Percentiles rank a stretch among this genome's conserved stretches.
Conservation (phyloP, 2,329 filamentous ascomycete species). For the Tolypocladium cylindrosporum region DNA sequence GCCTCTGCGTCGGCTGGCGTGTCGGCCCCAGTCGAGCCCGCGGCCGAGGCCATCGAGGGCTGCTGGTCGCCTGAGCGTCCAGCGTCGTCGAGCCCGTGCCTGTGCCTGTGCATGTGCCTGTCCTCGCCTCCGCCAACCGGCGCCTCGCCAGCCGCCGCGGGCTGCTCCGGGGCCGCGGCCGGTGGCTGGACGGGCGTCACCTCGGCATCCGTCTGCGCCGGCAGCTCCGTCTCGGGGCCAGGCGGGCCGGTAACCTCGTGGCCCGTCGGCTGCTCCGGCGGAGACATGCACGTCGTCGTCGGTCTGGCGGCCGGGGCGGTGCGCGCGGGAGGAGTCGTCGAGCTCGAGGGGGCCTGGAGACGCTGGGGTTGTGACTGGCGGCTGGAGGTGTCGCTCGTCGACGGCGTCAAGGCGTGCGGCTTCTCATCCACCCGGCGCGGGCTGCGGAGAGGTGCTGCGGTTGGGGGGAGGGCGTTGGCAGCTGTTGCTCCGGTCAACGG, state of each 20-base stretch:
- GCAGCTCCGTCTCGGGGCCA: neutral
- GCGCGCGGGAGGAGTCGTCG: neutral
- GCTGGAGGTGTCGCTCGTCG: neutral
- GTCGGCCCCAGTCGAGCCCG: neutral
- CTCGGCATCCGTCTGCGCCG: neutral
- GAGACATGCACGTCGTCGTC: slow-evolving; percentile 23
- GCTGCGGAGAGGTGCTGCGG: neutral
- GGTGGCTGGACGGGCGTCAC: neutral
- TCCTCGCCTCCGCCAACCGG: neutral
- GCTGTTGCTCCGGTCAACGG: neutral
- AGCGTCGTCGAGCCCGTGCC: neutral
- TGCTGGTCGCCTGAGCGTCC: neutral
- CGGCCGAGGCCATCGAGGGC: neutral
- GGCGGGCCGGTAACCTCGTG: slow-evolving; percentile 8
- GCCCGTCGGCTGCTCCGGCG: slow-evolving; percentile 19
- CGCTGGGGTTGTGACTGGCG: neutral
- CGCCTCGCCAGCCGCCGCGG: neutral
- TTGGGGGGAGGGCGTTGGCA: neutral
- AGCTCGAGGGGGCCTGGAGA: neutral
- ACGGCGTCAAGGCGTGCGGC: neutral
- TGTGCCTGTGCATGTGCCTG: neutral
- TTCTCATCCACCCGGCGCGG: neutral
- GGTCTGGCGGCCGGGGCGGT: neutral
- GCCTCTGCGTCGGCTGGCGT: neutral
- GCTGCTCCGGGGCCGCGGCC: neutral